These are phyloP conservation scores for Chlamydomonas schloesseri DNA, from an alignment of 139 green algal genomes.

Conservation along the genomic window DNA sequence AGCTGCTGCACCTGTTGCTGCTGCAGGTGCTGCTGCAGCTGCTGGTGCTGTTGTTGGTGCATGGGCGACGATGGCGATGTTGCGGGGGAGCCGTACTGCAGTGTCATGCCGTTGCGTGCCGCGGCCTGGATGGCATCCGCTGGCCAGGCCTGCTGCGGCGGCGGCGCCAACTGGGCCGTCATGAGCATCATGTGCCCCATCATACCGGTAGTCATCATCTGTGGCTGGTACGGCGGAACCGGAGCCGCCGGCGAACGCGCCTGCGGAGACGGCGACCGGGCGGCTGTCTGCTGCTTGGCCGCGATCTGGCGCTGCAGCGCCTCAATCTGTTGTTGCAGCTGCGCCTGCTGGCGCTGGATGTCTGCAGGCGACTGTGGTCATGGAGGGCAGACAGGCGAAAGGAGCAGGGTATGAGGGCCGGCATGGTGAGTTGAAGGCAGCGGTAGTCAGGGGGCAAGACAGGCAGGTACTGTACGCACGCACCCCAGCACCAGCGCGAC, in stretches of 20 bases:
- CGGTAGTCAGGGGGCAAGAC: too few relatives aligned
- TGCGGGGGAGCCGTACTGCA: too few relatives aligned
- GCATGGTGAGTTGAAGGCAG: too few relatives aligned
- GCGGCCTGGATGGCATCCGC: background rate
- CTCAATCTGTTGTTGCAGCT: background rate
- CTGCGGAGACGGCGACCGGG: too few relatives aligned
- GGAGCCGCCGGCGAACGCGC: too few relatives aligned
- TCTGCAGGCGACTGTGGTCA: too few relatives aligned
- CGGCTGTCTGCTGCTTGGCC: background rate
- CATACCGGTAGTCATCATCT: background rate
- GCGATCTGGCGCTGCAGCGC: background rate
- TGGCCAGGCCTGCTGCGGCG: background rate
- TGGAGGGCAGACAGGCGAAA: too few relatives aligned
- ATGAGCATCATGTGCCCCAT: background rate
- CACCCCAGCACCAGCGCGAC: too few relatives aligned
- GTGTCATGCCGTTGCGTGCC: too few relatives aligned
- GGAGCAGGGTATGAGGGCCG: too few relatives aligned
- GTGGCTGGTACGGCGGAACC: background rate
- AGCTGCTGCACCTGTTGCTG: background rate
- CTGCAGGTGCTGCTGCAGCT: slow-evolving; percentile 9
- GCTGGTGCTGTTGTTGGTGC: background rate
- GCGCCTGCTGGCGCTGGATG: background rate
- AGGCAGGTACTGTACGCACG: too few relatives aligned
- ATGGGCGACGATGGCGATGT: background rate
- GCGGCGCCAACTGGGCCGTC: background rate